A percentile compares a stretch with the other conserved stretches of the same genome.
These are phyloP conservation scores for Inga laurina DNA, from an alignment of 306 rosid species.

Conservation along the genomic window DNA sequence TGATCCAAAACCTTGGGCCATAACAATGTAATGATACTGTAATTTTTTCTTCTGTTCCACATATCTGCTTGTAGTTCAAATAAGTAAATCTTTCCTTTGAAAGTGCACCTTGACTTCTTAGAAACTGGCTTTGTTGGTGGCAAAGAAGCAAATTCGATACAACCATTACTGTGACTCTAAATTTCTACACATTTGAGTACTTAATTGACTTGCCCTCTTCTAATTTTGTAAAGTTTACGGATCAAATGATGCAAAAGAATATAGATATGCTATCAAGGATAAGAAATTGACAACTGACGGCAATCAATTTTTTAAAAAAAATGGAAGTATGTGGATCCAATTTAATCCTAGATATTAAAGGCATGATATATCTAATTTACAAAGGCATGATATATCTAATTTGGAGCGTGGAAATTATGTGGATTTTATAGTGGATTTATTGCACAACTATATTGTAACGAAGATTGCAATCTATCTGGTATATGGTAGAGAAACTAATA, in stretches of 20 bases:
- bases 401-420: background rate
- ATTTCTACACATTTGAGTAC: background rate
- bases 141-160: background rate
- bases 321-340: background rate
- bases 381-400: background rate
- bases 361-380: background rate
- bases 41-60: background rate
- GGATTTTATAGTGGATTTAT: background rate
- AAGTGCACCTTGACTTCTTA: background rate
- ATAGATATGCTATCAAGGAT: background rate
- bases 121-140: slow-evolving; percentile 13
- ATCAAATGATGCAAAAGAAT: background rate
- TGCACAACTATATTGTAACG: background rate
- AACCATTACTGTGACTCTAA: background rate
- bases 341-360: background rate
- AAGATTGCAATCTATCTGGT: background rate
- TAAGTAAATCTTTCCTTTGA: background rate
- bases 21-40: slow-evolving; percentile 21
- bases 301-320: too few relatives aligned
- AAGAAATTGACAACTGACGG: too few relatives aligned
- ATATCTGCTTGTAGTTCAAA: background rate
- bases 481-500: background rate
- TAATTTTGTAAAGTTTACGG: background rate
- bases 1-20: slow-evolving; percentile 7
- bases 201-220: background rate